Conservation (phyloP, 306 rosid genomes). For the Malus orientalis region DNA sequence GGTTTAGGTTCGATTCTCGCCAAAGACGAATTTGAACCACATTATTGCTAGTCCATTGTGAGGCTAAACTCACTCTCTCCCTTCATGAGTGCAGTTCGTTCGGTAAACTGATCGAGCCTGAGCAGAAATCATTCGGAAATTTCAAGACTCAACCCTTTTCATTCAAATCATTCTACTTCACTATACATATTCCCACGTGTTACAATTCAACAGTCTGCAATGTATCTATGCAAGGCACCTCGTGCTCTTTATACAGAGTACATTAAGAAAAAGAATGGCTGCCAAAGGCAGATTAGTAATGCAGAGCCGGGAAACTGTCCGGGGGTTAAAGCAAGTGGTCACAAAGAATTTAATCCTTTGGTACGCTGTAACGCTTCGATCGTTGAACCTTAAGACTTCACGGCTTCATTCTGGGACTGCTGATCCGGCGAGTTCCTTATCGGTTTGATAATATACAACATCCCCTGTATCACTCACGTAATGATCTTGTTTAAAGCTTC, state of each 20-base stretch:
- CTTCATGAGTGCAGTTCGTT: constrained; percentile 47
- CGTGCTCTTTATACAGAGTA: neutral
- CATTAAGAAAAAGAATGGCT: neutral
- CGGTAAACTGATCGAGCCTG: constrained; percentile 5
- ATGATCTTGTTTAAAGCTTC: constrained; percentile 78
- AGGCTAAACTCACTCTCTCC: neutral
- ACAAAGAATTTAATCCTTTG: neutral
- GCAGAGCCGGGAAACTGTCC: neutral
- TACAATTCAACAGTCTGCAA: neutral
- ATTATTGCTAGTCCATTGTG: too few relatives aligned
- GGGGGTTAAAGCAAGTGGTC: neutral
- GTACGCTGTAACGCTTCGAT: neutral
- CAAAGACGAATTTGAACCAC: too few relatives aligned
- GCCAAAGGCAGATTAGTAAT: neutral
- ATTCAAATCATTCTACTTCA: constrained; percentile 2
- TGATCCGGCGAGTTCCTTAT: constrained; percentile 38
- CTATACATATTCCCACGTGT: neutral
- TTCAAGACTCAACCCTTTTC: neutral
- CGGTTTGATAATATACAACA: constrained; percentile 79
- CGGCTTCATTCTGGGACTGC: neutral
- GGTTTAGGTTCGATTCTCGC: too few relatives aligned
- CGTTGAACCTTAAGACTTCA: neutral
- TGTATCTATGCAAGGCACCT: neutral
- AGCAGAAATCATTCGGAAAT: neutral
- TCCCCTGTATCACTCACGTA: constrained; percentile 81